These are phyloP conservation scores for Exserohilum turcica DNA, from an alignment of 2,329 filamentous ascomycete species.

Conservation along the genomic window DNA sequence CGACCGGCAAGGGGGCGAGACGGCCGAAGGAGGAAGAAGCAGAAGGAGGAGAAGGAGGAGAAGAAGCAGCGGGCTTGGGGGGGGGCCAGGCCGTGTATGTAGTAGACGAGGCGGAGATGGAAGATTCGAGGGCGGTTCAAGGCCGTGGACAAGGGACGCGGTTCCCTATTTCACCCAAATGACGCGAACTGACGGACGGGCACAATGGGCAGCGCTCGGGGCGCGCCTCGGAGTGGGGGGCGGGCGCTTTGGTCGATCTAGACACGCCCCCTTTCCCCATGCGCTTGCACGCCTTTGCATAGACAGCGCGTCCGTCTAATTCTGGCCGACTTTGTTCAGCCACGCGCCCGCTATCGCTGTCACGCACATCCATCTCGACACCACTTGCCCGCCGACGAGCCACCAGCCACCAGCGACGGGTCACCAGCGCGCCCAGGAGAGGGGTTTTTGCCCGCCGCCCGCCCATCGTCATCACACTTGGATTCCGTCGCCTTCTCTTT, in stretches of 20 bases:
- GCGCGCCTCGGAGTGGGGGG: slow-evolving; percentile 6
- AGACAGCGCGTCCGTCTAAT: slow-evolving; percentile 1
- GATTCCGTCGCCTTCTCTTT: neutral
- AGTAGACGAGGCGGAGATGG: slow-evolving; percentile 6
- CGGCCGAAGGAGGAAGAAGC: slow-evolving; percentile 1
- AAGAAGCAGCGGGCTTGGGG: no score
- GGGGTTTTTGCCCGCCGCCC: no score
- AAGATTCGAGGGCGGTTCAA: slow-evolving; percentile 3
- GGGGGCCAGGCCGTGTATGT: no score
- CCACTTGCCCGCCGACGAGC: no score
- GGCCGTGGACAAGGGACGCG: slow-evolving; percentile 5
- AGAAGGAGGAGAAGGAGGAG: neutral
- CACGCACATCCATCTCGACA: no score
- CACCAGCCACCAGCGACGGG: no score
- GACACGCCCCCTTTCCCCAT: slow-evolving; percentile 19
- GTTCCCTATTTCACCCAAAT: slow-evolving; percentile 27
- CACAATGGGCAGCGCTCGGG: no score
- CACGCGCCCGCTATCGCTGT: neutral
- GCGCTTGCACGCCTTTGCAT: slow-evolving; percentile 5
- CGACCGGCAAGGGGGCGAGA: neutral
- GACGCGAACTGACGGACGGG: slow-evolving; percentile 14
- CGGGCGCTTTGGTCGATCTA: slow-evolving; percentile 5
- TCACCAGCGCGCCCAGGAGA: no score
- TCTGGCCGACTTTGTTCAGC: slow-evolving; percentile 1
- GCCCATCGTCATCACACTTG: no score